Evolutionary conservation across 371 early-diverging fungal species (phyloP).

Genomic region (Smittium mucronatum): DNA sequence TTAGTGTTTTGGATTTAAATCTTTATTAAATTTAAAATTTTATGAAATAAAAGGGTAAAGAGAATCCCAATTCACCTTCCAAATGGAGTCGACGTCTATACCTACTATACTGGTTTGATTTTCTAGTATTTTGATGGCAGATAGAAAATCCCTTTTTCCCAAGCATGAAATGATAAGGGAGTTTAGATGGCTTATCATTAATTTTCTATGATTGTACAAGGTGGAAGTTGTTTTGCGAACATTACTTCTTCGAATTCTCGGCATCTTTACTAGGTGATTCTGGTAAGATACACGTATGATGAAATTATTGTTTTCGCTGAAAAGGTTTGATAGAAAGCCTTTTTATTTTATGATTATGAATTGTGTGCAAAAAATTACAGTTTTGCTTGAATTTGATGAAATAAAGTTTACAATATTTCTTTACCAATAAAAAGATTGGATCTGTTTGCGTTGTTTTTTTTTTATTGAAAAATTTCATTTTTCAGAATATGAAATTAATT

Average conservation of each 20-base stretch:
- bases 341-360: no score
- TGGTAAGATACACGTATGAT: no score
- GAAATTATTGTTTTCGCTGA: no score
- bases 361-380: no score
- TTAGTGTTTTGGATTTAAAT: not conserved
- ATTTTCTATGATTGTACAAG: not conserved
- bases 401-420: no score
- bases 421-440: no score
- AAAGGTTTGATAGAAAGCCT: no score
- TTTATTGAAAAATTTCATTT: no score
- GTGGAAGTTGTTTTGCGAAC: not conserved
- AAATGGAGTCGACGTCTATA: not conserved
- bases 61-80: not conserved
- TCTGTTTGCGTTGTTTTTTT: no score
- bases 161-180: not conserved
- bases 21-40: not conserved
- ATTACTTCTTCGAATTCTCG: not conserved
- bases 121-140: not conserved
- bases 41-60: not conserved
- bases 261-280: no score
- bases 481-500: no score
- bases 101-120: not conserved
- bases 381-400: no score
- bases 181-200: not conserved
- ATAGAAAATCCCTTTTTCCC: not conserved